Conservation (phyloP, 208 protist species). For the Leishmania turanica region DNA sequence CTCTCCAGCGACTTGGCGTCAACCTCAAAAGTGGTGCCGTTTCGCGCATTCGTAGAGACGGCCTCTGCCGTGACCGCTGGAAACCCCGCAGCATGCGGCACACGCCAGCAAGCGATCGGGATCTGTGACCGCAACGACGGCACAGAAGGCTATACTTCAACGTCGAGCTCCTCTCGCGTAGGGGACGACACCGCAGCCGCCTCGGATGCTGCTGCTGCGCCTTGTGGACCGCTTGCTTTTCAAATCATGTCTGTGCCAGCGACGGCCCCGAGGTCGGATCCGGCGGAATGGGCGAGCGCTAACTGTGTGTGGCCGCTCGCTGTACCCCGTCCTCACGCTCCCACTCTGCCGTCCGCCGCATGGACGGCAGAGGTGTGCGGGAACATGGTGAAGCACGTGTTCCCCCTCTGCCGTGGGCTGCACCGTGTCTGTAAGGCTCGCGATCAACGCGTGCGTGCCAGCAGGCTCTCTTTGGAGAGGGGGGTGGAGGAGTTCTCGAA, state of each 20-base stretch:
- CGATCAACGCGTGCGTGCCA: background rate
- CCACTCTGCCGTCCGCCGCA: conserved; percentile 9
- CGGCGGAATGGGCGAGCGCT: conserved; percentile 53
- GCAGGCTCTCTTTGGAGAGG: background rate
- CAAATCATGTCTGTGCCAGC: conserved; percentile 51
- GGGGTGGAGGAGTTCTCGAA: background rate
- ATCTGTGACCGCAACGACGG: background rate
- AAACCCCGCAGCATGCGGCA: background rate
- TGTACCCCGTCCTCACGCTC: conserved; percentile 55
- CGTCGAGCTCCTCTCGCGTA: background rate
- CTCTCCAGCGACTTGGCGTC: background rate
- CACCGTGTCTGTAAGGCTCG: conserved; percentile 4
- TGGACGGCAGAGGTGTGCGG: conserved; percentile 17
- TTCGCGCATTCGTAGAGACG: background rate
- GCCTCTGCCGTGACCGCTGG: background rate
- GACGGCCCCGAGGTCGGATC: conserved; percentile 46
- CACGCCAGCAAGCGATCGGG: background rate
- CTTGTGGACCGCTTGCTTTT: conserved; percentile 9
- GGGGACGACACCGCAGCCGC: background rate
- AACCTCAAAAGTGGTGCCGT: background rate
- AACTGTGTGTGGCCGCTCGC: conserved; percentile 76
- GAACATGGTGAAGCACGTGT: conserved; percentile 32
- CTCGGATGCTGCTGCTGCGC: background rate
- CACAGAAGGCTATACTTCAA: background rate
- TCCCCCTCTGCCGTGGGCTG: conserved; percentile 33